Conservation (phyloP, 1,284 basidiomycete species). For the Pterulicium gracile region DNA sequence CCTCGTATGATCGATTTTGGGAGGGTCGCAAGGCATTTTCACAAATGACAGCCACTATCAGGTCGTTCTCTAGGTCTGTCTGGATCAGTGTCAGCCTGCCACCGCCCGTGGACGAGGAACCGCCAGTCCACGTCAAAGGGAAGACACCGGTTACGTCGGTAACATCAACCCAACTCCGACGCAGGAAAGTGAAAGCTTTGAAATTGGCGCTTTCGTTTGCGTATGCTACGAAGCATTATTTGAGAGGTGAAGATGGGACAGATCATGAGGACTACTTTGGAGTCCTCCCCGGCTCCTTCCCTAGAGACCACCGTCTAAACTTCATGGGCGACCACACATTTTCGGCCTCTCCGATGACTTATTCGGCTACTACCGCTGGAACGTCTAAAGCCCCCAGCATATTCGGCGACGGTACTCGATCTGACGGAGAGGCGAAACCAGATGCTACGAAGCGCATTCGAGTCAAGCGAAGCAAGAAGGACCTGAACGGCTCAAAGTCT, state of each 20-base stretch:
- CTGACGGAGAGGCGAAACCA: conserved; percentile 12
- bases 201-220: conserved; percentile 61
- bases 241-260: conserved; percentile 65
- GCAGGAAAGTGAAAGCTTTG: conserved; percentile 62
- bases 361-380: conserved; percentile 19
- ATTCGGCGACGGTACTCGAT: background rate
- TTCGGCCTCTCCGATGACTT: conserved; percentile 19
- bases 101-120: conserved; percentile 32
- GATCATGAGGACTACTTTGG: conserved; percentile 55
- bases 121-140: conserved; percentile 30
- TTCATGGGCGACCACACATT: background rate
- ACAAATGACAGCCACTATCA: conserved; percentile 45
- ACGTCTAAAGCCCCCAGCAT: conserved; percentile 21
- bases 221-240: conserved; percentile 66
- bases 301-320: conserved; percentile 15
- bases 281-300: conserved; percentile 52
- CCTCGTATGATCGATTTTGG: conserved; percentile 74
- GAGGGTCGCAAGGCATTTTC: conserved; percentile 82
- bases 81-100: conserved; percentile 76
- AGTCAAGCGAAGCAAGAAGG: conserved; percentile 55
- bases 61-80: conserved; percentile 37
- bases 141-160: conserved; percentile 36
- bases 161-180: conserved; percentile 46
- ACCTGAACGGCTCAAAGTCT: conserved; percentile 37
- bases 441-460: conserved; percentile 61